Percentiles rank a stretch among this genome's conserved stretches.
Evolutionary conservation across 768 basidiomycete species (phyloP).

Genomic region (Mycena capillaripes): DNA sequence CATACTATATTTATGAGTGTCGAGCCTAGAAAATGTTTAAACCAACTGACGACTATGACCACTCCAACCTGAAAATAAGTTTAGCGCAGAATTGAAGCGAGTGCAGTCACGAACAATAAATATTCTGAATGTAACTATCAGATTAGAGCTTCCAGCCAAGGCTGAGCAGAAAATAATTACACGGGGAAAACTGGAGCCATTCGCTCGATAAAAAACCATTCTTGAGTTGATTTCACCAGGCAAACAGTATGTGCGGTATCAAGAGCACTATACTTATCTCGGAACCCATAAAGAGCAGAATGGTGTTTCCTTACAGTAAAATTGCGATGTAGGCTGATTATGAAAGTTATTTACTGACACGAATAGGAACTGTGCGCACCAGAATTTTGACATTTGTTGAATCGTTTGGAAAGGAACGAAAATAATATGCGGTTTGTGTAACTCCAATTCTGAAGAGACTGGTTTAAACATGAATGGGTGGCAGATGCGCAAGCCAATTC

Average conservation of each 20-base stretch:
- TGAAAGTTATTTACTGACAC: not conserved
- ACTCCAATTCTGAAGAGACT: constrained; percentile 2
- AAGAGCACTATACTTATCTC: not conserved
- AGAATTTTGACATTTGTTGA: not conserved
- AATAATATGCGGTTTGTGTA: constrained; percentile 2
- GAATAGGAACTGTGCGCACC: not conserved
- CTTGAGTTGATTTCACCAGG: not conserved
- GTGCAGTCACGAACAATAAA: not conserved
- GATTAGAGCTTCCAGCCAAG: not conserved
- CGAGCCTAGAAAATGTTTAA: not conserved
- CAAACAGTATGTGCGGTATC: constrained; percentile 1
- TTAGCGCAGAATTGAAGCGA: not conserved
- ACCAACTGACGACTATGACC: not conserved
- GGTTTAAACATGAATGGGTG: not conserved
- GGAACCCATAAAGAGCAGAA: not conserved
- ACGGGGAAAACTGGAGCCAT: not conserved
- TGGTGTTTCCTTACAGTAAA: not conserved
- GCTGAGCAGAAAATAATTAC: not conserved
- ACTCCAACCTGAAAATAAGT: not conserved
- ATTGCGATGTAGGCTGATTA: not conserved
- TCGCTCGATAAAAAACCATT: not conserved
- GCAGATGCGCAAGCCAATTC: not conserved
- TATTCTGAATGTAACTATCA: not conserved
- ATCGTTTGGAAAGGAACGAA: not conserved
- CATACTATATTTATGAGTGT: not conserved